These are phyloP conservation scores for Fusarium secorum DNA, from an alignment of 2,329 filamentous ascomycete species.

Conservation along the genomic window DNA sequence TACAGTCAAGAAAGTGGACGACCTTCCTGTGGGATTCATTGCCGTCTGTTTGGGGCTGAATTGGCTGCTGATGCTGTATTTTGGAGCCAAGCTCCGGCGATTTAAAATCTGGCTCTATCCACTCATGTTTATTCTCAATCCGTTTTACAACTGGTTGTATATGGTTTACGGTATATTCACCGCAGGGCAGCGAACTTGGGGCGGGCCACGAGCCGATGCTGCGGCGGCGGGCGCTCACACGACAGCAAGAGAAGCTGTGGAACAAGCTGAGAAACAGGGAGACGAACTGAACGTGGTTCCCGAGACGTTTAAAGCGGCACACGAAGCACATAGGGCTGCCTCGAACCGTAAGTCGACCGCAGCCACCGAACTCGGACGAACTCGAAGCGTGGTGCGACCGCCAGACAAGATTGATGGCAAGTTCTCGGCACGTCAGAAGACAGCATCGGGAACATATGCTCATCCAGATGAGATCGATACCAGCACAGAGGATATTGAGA, in stretches of 20 bases:
- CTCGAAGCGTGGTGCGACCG: slow-evolving; percentile 71
- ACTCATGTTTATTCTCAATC: slow-evolving; percentile 93
- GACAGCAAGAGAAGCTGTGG: slow-evolving; percentile 83
- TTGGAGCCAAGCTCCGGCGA: slow-evolving; percentile 83
- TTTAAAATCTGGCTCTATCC: slow-evolving; percentile 97
- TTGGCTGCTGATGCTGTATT: slow-evolving; percentile 96
- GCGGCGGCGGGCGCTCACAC: slow-evolving; percentile 78
- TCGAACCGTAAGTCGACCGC: slow-evolving; percentile 40
- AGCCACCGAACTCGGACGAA: slow-evolving; percentile 53
- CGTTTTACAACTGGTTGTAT: slow-evolving; percentile 98
- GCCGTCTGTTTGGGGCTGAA: slow-evolving; percentile 91
- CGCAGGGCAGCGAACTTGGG: slow-evolving; percentile 93
- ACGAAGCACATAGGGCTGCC: slow-evolving; percentile 55
- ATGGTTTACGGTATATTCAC: slow-evolving; percentile 98
- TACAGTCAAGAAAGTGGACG: slow-evolving; percentile 77
- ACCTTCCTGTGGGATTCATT: slow-evolving; percentile 92
- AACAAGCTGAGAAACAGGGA: slow-evolving; percentile 77
- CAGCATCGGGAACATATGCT: slow-evolving; percentile 73
- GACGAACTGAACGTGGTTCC: slow-evolving; percentile 92
- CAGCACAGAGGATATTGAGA: slow-evolving; percentile 43
- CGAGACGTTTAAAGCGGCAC: slow-evolving; percentile 77
- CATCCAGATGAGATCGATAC: slow-evolving; percentile 67
- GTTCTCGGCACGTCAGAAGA: slow-evolving; percentile 75
- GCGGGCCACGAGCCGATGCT: slow-evolving; percentile 89
- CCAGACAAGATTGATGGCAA: slow-evolving; percentile 78